Evolutionary conservation across 768 basidiomycete species (phyloP), one percentile per base, ranked within the genome.

Genomic region (Clathrus columnatus): DNA sequence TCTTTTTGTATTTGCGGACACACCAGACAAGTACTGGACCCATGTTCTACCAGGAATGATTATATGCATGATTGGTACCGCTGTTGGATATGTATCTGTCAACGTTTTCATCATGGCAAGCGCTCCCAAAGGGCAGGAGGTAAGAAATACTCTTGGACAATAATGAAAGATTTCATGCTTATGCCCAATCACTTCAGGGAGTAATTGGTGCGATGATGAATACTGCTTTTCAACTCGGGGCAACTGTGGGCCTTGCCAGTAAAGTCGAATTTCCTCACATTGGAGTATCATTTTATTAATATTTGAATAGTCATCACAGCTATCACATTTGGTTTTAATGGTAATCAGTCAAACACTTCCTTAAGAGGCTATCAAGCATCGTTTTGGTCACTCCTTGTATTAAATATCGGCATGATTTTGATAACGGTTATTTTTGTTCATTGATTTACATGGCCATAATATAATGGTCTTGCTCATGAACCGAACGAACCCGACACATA

Each of bases 191-290:
- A 72, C 71, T 5, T 77, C 80, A 5, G 57, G 74, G 7, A 68
- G 70, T 18, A 73, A 72, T 79, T 16, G 77, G 77, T 17, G 81
- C 80, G 14, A 74, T 82, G 41, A 78, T 79, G 68, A 79, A 78
- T 55, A 71, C 72, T 21, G 75, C 76, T 11, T 70, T 80, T 1
- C 77, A 82, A 63, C 67, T 78, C 57, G 78, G 78, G 28, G 71
- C 71, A 10, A 80, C 81, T 5, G 67, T 77, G 20, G 78, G 76
- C 20, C 65, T 76, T 24, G 75, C 81, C 16, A 70, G 36, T 36
- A 11, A 36, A n/a, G 11, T n/a, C 14, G n/a, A 14, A 36, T 36
- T 36, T 36, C n/a, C 2, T 36, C 36, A 8, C n/a, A n/a, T n/a
- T n/a, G 14, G 14, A 6, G 6, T 7, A 14, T 32, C 36, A 36